Evolutionary conservation across 257 asterid genomes (phyloP).

Genomic region (Capsicum rhomboideum): DNA sequence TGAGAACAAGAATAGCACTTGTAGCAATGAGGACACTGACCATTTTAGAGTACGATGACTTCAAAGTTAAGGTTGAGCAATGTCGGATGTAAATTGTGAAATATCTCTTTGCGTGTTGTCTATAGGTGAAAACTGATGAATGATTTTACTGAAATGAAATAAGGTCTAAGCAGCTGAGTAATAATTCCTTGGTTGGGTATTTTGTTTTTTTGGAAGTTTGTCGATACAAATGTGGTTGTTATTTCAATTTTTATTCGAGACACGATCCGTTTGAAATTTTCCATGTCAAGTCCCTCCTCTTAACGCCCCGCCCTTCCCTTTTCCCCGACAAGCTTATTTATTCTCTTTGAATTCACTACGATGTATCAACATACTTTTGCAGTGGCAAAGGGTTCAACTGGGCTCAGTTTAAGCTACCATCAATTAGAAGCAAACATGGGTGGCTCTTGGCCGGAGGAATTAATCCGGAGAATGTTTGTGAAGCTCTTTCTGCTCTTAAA

Average conservation of each 20-base stretch:
- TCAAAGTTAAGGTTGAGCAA: not conserved
- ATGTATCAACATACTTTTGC: constrained; percentile 10
- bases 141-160: not conserved
- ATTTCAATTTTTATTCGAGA: not conserved
- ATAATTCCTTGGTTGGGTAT: too few species aligned
- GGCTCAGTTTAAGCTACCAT: constrained; percentile 70
- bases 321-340: not conserved
- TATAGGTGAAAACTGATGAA: not conserved
- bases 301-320: not conserved
- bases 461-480: constrained; percentile 54
- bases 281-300: not conserved
- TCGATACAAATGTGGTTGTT: not conserved
- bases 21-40: not conserved
- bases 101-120: not conserved
- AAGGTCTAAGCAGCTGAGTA: not conserved
- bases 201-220: not conserved
- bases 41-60: not conserved
- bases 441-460: constrained; percentile 97
- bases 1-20: not conserved
- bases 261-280: not conserved
- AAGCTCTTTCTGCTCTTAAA: constrained; percentile 59
- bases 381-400: constrained; percentile 90
- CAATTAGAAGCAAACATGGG: constrained; percentile 60
- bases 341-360: not conserved
- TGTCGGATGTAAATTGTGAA: not conserved